Conservation (phyloP, 202 grass and related monocot genomes). For the Musa balbisiana region DNA sequence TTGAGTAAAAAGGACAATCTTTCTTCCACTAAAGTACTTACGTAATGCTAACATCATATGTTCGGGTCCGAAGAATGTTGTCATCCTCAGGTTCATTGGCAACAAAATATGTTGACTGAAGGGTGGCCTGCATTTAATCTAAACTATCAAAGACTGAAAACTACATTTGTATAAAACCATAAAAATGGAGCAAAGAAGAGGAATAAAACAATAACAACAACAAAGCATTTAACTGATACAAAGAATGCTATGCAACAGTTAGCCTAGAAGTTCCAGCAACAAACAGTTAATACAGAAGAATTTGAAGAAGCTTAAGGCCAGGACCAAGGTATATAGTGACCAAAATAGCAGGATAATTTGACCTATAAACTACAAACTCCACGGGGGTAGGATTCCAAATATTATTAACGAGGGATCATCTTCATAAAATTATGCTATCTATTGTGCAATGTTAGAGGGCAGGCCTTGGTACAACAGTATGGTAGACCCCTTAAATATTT, state of each 20-base stretch:
- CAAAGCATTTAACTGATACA: background rate
- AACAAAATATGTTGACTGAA: conserved; percentile 68
- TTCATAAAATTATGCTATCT: too few relatives aligned
- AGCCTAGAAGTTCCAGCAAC: background rate
- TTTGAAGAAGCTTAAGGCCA: background rate
- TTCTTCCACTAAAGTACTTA: conserved; percentile 35
- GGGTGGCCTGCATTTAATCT: conserved; percentile 40
- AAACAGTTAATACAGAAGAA: background rate
- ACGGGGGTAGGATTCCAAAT: background rate
- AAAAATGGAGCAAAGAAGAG: background rate
- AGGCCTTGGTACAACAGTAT: too few relatives aligned
- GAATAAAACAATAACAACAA: background rate
- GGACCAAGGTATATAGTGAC: background rate
- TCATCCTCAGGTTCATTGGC: conserved; percentile 86
- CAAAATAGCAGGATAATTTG: background rate
- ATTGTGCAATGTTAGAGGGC: too few relatives aligned
- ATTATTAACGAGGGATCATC: too few relatives aligned
- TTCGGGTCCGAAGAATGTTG: conserved; percentile 88
- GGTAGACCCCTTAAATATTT: too few relatives aligned
- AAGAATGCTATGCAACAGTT: background rate
- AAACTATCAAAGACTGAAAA: background rate
- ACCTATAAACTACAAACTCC: background rate
- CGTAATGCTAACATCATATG: conserved; percentile 97
- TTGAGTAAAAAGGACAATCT: conserved; percentile 6
- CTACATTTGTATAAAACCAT: background rate